Base-by-base conservation (phyloP, 805 yeast genomes). In the Wickerhamomyces queroliae region DNA sequence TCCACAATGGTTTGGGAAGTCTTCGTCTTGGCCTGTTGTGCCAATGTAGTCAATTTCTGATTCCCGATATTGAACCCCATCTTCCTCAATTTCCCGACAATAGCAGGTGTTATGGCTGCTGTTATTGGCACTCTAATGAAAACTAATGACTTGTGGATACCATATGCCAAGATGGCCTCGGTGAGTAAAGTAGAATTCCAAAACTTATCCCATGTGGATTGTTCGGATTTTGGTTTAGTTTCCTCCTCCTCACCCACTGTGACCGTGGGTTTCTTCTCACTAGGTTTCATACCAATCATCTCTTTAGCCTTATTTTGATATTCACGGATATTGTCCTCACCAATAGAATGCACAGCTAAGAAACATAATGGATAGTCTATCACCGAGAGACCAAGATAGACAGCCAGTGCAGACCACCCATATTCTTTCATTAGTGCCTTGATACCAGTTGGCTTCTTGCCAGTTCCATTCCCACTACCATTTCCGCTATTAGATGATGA, bases 331-430 rank as follows among this genome's bases (percentile, higher is more conserved):
- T 76, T 72, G 25, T 90, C 97, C 48, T 82, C 88, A 15, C 99
- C 99, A 46, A 83, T 65, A 0, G 88, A 76, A 57, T 90, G 97
- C 11, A 93, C 98, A 22, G 85, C 52, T 8, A 84, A 45, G 58
- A 81, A 93, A 58, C 95, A 86, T 4, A 89, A 45, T 2, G 98
- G 97, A 47, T 86, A 69, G 56, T 93, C 98, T 21, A 93, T 61
- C 18, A 70, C 67, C 2, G 86, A 72, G n/a, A 93, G 58, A 2
- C 74, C 82, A 17, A 88, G 50, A 55, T 93, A 93, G 0, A 91
- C 87, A 12, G 88, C 95, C 12, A 91, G 64, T 0, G 96, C 97
- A 15, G 95, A 77, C 66, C 83, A 88, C 0, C 99, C 99, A 59
- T 93, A 93, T 55, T 85, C 83, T 55, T 84, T 81, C 53, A 85